Conservation (phyloP, 78 protist genomes). For the Emiliania huxleyi region DNA sequence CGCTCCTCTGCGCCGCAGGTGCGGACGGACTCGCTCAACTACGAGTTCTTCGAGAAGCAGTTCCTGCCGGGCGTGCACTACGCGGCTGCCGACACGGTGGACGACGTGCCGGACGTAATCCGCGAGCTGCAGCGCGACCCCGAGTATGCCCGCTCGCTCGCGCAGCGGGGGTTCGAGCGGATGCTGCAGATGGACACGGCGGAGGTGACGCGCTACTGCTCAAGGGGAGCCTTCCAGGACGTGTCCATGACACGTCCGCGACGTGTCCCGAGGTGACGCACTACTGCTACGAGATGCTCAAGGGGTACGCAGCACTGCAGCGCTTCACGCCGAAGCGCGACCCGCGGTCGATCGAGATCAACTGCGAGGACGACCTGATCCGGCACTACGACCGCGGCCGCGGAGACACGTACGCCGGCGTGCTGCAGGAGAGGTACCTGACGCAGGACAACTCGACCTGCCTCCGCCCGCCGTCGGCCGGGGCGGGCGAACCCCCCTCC, state of each 20-base stretch:
- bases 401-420: not conserved
- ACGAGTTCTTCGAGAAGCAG: constrained; percentile 2
- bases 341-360: not conserved
- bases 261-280: too few relatives aligned
- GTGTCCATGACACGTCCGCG: too few relatives aligned
- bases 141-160: not conserved
- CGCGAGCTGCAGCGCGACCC: not conserved
- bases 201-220: constrained; percentile 1
- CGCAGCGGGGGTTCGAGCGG: not conserved
- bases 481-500: too few relatives aligned
- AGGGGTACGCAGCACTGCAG: not conserved
- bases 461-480: not conserved
- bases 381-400: not conserved
- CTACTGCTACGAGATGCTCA: constrained; percentile 10
- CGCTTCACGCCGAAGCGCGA: constrained; percentile 13
- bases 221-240: too few relatives aligned
- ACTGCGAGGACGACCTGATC: not conserved
- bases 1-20: not conserved
- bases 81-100: not conserved
- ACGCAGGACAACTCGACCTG: not conserved
- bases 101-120: not conserved
- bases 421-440: not conserved
- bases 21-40: not conserved
- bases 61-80: constrained; percentile 9
- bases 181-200: not conserved